Evolutionary conservation across 345 rosid genomes (phyloP), one percentile per base, ranked within the genome.

Genomic region (Capsella bursapastoris): DNA sequence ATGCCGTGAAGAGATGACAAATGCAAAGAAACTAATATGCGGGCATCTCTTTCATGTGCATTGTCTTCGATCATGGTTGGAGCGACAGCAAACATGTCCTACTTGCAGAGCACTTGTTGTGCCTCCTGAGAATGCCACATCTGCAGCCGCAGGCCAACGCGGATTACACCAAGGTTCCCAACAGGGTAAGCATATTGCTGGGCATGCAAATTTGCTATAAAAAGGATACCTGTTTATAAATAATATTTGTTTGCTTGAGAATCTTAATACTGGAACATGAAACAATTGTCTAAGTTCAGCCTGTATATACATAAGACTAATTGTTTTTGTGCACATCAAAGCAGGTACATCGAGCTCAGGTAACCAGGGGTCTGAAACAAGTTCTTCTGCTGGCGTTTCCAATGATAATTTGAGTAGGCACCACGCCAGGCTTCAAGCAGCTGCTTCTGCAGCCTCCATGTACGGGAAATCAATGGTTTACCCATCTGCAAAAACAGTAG

Each of bases 1-100:
- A 47, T 91, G 98, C 78, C 98, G 98, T 66, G 98, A 94, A 83
- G 98, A 94, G 89, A 94, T 94, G 99, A 90, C 91, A 22, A 83
- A 83, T 37, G 99, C 98, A 8, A 95, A 95, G 84, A 95, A 95
- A 75, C 84, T 95, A 61, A 77, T 88, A 7, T 95, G 99, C 57
- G 99, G 99, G 57, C 99, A 92, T 87, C 89, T 95, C 68, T 95
- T 95, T 62, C 99, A 92, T 75, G 96, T 95, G 40, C 96, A 95
- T 71, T 94, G 98, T 80, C 97, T 94, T 7, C 96, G 98, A 15
- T 94, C 97, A 32, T 94, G 98, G 98, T 83, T 95, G 73, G 99
- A 95, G 83, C 80, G 99, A 32, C 99, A 95, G 49, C 96, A 92
- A 81, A 95, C 99, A 0, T 95, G 99, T 62, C 99, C 99, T 57